Conservation (phyloP, 2,329 filamentous ascomycete genomes). For the Taxawa tesnikishii region DNA sequence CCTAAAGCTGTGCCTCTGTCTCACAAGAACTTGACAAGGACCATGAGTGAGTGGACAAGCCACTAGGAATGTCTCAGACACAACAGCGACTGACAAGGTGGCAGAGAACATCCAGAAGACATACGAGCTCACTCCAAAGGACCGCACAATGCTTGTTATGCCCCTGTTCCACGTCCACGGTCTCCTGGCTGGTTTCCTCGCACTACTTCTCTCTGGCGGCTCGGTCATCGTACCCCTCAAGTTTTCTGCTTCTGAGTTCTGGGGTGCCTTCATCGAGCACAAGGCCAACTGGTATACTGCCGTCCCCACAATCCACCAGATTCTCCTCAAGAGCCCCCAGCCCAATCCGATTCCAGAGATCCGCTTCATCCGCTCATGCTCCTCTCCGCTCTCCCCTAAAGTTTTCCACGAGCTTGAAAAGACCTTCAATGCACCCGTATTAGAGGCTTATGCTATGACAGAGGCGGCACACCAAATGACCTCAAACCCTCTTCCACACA, state of each 20-base stretch:
- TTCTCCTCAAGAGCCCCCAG: constrained; percentile 61
- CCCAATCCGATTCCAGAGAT: constrained; percentile 60
- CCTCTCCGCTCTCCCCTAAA: constrained; percentile 70
- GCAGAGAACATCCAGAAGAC: constrained; percentile 62
- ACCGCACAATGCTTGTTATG: constrained; percentile 81
- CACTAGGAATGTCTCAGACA: background rate
- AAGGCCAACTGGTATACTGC: constrained; percentile 86
- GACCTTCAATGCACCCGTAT: constrained; percentile 63
- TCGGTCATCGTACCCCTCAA: constrained; percentile 67
- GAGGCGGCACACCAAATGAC: constrained; percentile 82
- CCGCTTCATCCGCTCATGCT: constrained; percentile 80
- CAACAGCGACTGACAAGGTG: background rate
- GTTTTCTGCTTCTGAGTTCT: constrained; percentile 77
- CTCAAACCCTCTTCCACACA: constrained; percentile 49
- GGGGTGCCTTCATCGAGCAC: constrained; percentile 61
- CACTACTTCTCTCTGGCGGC: constrained; percentile 62
- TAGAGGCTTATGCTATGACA: constrained; percentile 89
- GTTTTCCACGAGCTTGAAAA: constrained; percentile 69
- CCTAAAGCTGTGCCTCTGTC: constrained; percentile 78
- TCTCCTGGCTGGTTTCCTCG: constrained; percentile 70
- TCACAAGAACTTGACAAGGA: constrained; percentile 67
- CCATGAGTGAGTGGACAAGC: constrained; percentile 45
- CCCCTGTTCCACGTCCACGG: constrained; percentile 85
- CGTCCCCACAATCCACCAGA: constrained; percentile 87
- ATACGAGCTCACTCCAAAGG: constrained; percentile 56